phyloP scores from a whole-genome alignment of 805 yeast genomes.

The Saccharomycopsis selenospora region DNA sequence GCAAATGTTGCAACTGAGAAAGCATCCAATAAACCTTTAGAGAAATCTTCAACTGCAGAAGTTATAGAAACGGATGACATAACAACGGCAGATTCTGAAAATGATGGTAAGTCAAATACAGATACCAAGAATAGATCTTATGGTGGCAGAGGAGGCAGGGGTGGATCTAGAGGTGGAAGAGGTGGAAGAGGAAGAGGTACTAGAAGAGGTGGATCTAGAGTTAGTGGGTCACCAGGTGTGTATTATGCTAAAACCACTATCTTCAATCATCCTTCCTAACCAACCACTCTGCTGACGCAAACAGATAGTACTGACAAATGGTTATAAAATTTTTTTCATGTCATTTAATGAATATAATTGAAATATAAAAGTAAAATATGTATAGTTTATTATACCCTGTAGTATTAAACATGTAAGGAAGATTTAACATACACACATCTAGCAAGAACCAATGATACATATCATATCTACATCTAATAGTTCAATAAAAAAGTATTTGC shows the following conservation, averaged over 20 bases:
- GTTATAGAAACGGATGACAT: neutral
- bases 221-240: constrained; percentile 3
- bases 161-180: constrained; percentile 8
- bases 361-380: no score
- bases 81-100: neutral
- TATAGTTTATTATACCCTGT: no score
- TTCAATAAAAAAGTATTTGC: no score
- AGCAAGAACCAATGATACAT: no score
- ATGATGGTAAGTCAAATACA: neutral
- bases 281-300: no score
- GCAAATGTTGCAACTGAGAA: neutral
- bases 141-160: neutral
- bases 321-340: no score
- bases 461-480: no score
- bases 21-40: neutral
- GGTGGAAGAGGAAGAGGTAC: constrained; percentile 1
- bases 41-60: neutral
- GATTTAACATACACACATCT: no score
- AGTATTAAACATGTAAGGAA: no score
- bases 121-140: neutral
- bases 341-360: no score
- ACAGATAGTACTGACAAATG: no score
- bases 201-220: constrained; percentile 1
- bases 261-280: neutral
- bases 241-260: constrained; percentile 6